Evolutionary conservation across 352 stramenopile species (phyloP).

Genomic region (Phytophthora aleatoria): DNA sequence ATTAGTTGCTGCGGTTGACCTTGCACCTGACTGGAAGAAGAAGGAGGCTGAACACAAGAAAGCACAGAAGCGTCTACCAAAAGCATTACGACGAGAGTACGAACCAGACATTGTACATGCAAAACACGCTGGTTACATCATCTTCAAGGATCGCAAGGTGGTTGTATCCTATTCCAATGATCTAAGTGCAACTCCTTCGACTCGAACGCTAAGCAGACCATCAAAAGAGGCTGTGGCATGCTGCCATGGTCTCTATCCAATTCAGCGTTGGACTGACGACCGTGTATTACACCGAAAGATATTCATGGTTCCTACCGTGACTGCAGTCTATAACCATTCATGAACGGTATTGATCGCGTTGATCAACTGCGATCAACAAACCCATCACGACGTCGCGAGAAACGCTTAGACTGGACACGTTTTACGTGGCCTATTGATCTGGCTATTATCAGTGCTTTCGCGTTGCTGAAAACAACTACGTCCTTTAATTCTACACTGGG

Average conservation of each 20-base stretch:
- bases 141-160: not conserved
- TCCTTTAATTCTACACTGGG: not conserved
- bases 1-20: not conserved
- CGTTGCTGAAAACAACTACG: not conserved
- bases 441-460: slow-evolving; percentile 3
- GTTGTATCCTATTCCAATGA: not conserved
- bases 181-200: not conserved
- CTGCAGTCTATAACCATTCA: slow-evolving; percentile 7
- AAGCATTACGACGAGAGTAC: not conserved
- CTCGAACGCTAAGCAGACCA: not conserved
- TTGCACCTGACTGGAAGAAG: not conserved
- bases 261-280: not conserved
- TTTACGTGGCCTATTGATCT: slow-evolving; percentile 10
- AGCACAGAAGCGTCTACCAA: not conserved
- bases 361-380: slow-evolving; percentile 7
- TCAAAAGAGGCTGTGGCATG: not conserved
- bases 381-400: not conserved
- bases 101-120: not conserved
- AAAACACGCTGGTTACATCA: not conserved
- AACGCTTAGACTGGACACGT: not conserved
- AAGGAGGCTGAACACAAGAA: not conserved
- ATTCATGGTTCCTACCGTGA: slow-evolving; percentile 3
- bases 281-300: not conserved
- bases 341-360: slow-evolving; percentile 14
- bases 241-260: slow-evolving; percentile 9